Conservation (phyloP, 2,329 filamentous ascomycete species). For the Aureobasidium namibiae region DNA sequence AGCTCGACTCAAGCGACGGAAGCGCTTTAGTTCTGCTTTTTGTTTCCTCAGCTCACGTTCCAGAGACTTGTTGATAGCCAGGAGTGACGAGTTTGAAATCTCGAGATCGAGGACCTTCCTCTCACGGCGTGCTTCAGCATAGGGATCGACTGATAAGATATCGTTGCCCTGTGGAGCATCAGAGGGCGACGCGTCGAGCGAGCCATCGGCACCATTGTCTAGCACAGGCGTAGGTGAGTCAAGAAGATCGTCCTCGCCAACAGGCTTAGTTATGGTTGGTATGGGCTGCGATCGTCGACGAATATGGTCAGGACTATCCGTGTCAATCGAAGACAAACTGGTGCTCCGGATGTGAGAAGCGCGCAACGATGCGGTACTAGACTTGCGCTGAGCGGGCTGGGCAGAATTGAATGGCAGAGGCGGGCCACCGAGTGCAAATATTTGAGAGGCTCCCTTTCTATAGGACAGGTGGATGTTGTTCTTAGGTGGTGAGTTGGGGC, state of each 20-base stretch:
- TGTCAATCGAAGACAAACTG: slow-evolving; percentile 12
- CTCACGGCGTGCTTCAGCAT: slow-evolving; percentile 81
- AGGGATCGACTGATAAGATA: slow-evolving; percentile 58
- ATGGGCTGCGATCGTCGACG: slow-evolving; percentile 2
- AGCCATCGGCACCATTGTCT: not conserved
- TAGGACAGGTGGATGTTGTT: slow-evolving; percentile 42
- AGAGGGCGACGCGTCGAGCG: not conserved
- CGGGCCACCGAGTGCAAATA: slow-evolving; percentile 27
- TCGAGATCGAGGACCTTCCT: slow-evolving; percentile 93
- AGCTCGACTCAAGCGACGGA: slow-evolving; percentile 73
- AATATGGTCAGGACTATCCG: slow-evolving; percentile 1
- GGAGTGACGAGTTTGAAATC: slow-evolving; percentile 89
- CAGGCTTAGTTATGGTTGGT: not conserved
- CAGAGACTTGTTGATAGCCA: slow-evolving; percentile 89
- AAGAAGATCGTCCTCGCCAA: not conserved
- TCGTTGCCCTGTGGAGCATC: not conserved
- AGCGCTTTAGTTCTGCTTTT: slow-evolving; percentile 77
- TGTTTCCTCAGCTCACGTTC: slow-evolving; percentile 90
- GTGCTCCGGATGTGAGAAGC: not conserved
- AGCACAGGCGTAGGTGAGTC: not conserved
- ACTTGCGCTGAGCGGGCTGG: not conserved
- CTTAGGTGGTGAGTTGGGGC: slow-evolving; percentile 35
- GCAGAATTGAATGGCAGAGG: slow-evolving; percentile 8
- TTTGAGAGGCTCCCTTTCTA: slow-evolving; percentile 41
- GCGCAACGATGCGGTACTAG: not conserved